Base-by-base conservation (phyloP, 2,329 filamentous ascomycete genomes). In the Fusarium longipes region DNA sequence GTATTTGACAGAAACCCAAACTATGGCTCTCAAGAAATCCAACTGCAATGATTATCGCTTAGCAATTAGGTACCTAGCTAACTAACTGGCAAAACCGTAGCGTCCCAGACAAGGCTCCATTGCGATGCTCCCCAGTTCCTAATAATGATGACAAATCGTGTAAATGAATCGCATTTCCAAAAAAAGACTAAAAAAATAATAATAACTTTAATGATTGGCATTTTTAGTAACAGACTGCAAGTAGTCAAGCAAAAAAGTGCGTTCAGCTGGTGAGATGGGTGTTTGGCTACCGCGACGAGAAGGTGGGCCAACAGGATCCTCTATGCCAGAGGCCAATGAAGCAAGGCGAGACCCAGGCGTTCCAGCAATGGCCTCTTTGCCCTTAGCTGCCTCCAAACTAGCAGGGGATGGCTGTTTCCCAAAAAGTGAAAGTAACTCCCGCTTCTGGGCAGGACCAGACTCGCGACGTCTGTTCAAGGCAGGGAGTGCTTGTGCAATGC, bases 221-320 rank as follows among this genome's bases (percentile, higher is more conserved):
- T 73, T 80, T 33, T 80, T 79, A 12, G 83, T 82, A 4, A 83
- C 81, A 25, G 82, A 82, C 66, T 92, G 87, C 71, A 96, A 79
- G 74, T 93, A 96, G 11, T 87, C 90, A 50, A 96, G 82, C 74
- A 96, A 79, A 72, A 96, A 96, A 17, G 84, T 89, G 74, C 91
- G 90, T 70, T 96, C 89, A 1, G 87, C 90, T 0, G 91, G 86
- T 6, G 89, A 91, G 42, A 89, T 87, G 14, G 86, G 81, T 30
- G 83, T 82, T 72, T 85, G 81, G 63, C 82, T 86, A 18, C 81
- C 82, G 12, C 83, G 80, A 38, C 82, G 79, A 35, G 79, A 80
- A 24, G 68, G 76, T 3, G 70, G 58, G 40, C 56, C 51, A 24
- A 29, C 63, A 48, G 58, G 36, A 22, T 80, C 80, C 14, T 77